Evolutionary conservation across 345 rosid species (phyloP).

Genomic region (Lumnitzera littorea): DNA sequence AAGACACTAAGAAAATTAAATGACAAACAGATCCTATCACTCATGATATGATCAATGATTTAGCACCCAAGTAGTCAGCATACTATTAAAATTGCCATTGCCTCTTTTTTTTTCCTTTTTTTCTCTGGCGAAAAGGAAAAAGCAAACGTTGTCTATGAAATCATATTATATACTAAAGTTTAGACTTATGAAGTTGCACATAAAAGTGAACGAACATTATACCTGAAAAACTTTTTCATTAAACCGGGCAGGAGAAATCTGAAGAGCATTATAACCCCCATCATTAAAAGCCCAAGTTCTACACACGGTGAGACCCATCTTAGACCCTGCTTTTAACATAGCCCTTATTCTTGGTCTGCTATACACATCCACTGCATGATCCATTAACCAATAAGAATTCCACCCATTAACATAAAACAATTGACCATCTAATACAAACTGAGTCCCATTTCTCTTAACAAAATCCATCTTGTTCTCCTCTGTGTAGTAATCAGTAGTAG

Average conservation of each 20-base stretch:
- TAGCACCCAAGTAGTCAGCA: too few relatives aligned
- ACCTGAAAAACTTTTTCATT: slow-evolving; percentile 90
- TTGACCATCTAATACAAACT: slow-evolving; percentile 58
- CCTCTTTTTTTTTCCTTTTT: too few relatives aligned
- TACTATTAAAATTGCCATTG: too few relatives aligned
- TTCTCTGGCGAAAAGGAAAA: too few relatives aligned
- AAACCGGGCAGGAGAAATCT: slow-evolving; percentile 79
- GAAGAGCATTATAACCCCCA: slow-evolving; percentile 87
- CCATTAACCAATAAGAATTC: slow-evolving; percentile 98
- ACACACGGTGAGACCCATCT: slow-evolving; percentile 95
- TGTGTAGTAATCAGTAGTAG: slow-evolving; percentile 15
- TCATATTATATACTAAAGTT: too few relatives aligned
- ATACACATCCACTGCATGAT: slow-evolving; percentile 61
- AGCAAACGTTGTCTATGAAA: too few relatives aligned
- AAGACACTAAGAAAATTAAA: too few relatives aligned
- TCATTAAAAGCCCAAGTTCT: slow-evolving; percentile 97
- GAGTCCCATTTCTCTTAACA: slow-evolving; percentile 67
- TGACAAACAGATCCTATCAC: too few relatives aligned
- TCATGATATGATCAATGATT: too few relatives aligned
- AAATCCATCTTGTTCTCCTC: slow-evolving; percentile 39
- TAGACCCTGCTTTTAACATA: slow-evolving; percentile 72
- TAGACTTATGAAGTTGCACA: too few relatives aligned
- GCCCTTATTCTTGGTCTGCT: slow-evolving; percentile 50
- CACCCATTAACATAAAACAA: slow-evolving; percentile 70
- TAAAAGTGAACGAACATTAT: background rate